Evolutionary conservation across 352 stramenopile genomes (phyloP), one percentile per base, ranked within the genome.

Genomic region (Peronospora destructor): DNA sequence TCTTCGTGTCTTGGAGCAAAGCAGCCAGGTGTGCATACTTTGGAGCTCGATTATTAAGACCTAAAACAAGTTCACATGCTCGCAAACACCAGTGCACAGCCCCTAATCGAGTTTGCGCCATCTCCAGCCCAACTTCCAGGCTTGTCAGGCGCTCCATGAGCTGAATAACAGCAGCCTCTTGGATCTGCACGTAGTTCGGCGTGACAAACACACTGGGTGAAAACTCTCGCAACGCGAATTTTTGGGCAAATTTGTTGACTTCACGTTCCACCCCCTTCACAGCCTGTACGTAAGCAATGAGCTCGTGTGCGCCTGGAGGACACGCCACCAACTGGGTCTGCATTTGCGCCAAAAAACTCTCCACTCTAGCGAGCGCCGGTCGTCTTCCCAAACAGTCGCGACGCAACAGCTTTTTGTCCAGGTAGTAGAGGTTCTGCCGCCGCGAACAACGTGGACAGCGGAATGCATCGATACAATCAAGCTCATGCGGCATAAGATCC

Each of bases 71-170:
- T 33, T 66, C 50, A 41, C 78, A 92, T 8, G 81, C 81, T 3
- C 76, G 73, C 26, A 92, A 55, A 35, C 76, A 89, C 81, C 81
- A 92, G 38, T 92, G 81, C 26, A 90, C 69, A 16, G 78, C 69
- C 11, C 56, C 68, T 25, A 92, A 49, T n/a, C 68, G 76, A 11
- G 59, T 51, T 12, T 84, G 64, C 10, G 69, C 63, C 10, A 48
- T 56, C 13, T 92, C 79, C 9, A 87, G 52, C 28, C 65, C 59
- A 13, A 90, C 49, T 45, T 90, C 76, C 2, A 90, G 55, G 7
- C 49, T 56, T 7, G 76, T 84, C 35, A 90, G 51, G 39, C 78
- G 71, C 23, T 69, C 66, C 56, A 90, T 79, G 23, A 90, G 49
- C 21, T 70, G 49, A 39, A 85, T 45, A 1, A 66, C 58, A 0